These are phyloP conservation scores for Trichoderma arundinaceum DNA, from an alignment of 2,329 filamentous ascomycete genomes.

Conservation along the genomic window DNA sequence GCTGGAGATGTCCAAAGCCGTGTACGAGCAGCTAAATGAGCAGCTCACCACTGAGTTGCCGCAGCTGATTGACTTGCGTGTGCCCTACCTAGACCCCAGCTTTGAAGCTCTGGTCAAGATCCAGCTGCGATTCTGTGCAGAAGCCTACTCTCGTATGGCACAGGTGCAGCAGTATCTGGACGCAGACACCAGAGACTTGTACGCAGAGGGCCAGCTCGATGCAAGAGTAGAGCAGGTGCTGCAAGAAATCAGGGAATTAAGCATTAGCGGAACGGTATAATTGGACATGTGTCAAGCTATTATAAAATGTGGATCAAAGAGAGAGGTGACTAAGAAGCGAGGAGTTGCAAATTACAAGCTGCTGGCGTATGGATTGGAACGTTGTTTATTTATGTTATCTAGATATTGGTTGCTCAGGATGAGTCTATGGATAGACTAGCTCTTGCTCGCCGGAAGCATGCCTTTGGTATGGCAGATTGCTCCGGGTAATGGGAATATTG, in stretches of 20 bases:
- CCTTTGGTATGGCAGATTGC: slow-evolving; percentile 2
- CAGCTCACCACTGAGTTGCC: slow-evolving; percentile 92
- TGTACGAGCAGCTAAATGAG: slow-evolving; percentile 97
- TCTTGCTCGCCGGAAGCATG: slow-evolving; percentile 12
- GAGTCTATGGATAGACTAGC: slow-evolving; percentile 40
- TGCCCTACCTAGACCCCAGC: slow-evolving; percentile 94
- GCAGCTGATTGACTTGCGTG: slow-evolving; percentile 93
- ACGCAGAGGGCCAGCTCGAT: slow-evolving; percentile 91
- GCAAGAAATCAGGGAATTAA: slow-evolving; percentile 95
- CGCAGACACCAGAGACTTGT: slow-evolving; percentile 92
- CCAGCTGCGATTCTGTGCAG: slow-evolving; percentile 94
- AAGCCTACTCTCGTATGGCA: slow-evolving; percentile 97
- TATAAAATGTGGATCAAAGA: slow-evolving; percentile 13
- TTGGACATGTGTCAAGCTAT: background rate
- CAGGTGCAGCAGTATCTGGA: slow-evolving; percentile 99
- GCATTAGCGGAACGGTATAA: slow-evolving; percentile 78
- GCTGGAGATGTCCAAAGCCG: slow-evolving; percentile 87
- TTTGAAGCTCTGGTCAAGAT: slow-evolving; percentile 99
- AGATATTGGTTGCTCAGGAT: slow-evolving; percentile 37
- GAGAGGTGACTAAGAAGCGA: slow-evolving; percentile 13
- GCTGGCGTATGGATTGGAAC: slow-evolving; percentile 40
- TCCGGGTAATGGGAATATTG: slow-evolving; percentile 8
- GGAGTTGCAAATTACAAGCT: slow-evolving; percentile 31
- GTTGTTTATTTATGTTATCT: slow-evolving; percentile 38
- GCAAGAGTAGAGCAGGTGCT: slow-evolving; percentile 91